Base-by-base conservation (phyloP, 352 stramenopile genomes). In the Blastocystis sp. region DNA sequence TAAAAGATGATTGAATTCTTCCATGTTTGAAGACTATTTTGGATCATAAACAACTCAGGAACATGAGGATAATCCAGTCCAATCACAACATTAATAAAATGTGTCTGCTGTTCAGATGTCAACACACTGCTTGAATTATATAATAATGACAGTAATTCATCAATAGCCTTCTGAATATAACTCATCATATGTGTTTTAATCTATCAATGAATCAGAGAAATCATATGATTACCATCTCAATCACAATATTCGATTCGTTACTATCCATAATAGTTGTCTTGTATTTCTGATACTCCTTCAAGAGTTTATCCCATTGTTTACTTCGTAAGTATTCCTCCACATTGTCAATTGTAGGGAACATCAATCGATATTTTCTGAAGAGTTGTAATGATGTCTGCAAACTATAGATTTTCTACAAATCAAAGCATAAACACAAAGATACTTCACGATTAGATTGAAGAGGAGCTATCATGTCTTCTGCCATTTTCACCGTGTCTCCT, bases 111-210 rank as follows among this genome's bases (percentile, higher is more conserved):
- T 27, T 83, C 71, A 2, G 71, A 24, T 1, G 71, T 67, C 7
- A 83, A 49, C 32, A 19, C 16, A 27, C 42, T 66, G n/a, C 5
- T 46, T 5, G 71, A 83, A 39, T 66, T 83, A 49, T 83, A 83
- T 21, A 83, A 27, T 1, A 83, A 21, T n/a, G 71, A 37, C 49
- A 83, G 27, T 9, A 83, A 16, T 27, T 83, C 71, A 16, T 61
- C 27, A 27, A 83, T 83, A 12, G 71, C 71, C 29, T 83, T 61
- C 16, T 83, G 16, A 27, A 83, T 66, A 56, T 83, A 83, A 21
- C 46, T 27, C 71, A 83, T 83, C 43, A 83, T 83, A 56, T 83
- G 71, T 12, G 49, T n/a, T 51, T 83, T 83, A 27, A 83, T 83
- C 63, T 74, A 43, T 1, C 5, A 7, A 12, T 74, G 63, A 74